phyloP scores from a whole-genome alignment of 345 rosid genomes.

The Salix caprea region DNA sequence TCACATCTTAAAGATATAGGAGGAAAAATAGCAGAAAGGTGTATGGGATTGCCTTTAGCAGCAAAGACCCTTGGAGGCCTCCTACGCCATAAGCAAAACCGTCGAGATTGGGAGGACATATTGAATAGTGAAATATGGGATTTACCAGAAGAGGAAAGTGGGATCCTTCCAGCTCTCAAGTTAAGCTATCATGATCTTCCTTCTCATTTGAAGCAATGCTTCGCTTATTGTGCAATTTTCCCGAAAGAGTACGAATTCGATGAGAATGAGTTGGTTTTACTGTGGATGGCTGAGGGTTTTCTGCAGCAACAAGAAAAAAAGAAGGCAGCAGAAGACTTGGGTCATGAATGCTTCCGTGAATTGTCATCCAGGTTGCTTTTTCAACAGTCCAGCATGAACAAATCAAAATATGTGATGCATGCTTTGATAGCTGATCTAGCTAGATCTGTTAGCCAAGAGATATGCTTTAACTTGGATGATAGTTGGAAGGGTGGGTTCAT shows the following conservation, averaged over 20 bases:
- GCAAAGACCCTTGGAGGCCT: constrained; percentile 24
- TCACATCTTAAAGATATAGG: neutral
- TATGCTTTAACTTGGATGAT: no score
- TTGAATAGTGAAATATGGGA: constrained; percentile 25
- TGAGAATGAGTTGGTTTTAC: constrained; percentile 3
- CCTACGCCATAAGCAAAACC: neutral
- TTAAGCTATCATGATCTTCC: constrained; percentile 30
- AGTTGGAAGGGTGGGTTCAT: no score
- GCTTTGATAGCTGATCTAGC: no score
- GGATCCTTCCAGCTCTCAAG: constrained; percentile 8
- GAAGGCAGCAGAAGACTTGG: neutral
- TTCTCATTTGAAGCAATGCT: constrained; percentile 14
- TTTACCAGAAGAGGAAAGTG: constrained; percentile 6
- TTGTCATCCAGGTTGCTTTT: neutral
- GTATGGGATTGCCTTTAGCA: constrained; percentile 31
- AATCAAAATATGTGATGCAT: no score
- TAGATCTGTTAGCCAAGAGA: no score
- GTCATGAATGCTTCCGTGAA: neutral
- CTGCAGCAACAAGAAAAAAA: neutral
- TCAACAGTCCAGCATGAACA: neutral
- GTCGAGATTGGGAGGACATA: constrained; percentile 9
- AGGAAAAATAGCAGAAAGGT: constrained; percentile 7
- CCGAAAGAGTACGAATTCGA: constrained; percentile 13
- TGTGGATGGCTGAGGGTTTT: neutral
- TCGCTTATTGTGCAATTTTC: constrained; percentile 21